These are phyloP conservation scores for Sclerotinia nivalis DNA, from an alignment of 2,329 filamentous ascomycete species.

Conservation along the genomic window DNA sequence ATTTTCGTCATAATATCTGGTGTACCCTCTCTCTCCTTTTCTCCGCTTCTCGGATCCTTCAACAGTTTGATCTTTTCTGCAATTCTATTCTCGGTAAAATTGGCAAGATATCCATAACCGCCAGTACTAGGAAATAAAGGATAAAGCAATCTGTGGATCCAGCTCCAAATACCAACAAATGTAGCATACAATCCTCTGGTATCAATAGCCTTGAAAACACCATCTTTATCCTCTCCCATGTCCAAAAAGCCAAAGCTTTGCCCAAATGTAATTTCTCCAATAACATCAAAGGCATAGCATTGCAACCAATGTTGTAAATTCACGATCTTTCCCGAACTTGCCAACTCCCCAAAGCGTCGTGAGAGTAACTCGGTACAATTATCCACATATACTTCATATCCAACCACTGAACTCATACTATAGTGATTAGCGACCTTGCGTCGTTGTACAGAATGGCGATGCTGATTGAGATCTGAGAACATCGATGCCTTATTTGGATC, in stretches of 20 bases:
- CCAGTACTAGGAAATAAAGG: conserved; percentile 32
- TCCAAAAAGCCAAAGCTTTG: conserved; percentile 49
- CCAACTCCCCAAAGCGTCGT: conserved; percentile 44
- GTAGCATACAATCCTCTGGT: conserved; percentile 43
- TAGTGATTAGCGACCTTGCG: conserved; percentile 49
- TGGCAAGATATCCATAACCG: conserved; percentile 28
- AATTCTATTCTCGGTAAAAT: conserved; percentile 32
- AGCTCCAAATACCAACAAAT: conserved; percentile 47
- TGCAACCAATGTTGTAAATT: conserved; percentile 49
- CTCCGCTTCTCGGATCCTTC: conserved; percentile 25
- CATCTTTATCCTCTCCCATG: conserved; percentile 48
- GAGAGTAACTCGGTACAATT: conserved; percentile 48
- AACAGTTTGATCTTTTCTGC: conserved; percentile 26
- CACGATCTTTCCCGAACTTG: conserved; percentile 37
- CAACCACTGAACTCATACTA: conserved; percentile 50
- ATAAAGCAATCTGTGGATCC: conserved; percentile 44
- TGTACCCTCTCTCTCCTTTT: conserved; percentile 28
- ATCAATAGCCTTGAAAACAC: conserved; percentile 46
- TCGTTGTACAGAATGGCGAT: conserved; percentile 44
- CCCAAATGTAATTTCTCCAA: conserved; percentile 52
- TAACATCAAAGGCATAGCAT: conserved; percentile 53
- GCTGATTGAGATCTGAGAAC: conserved; percentile 43
- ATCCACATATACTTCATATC: conserved; percentile 53
- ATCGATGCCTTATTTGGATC: conserved; percentile 33
- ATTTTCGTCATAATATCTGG: conserved; percentile 48